Base-by-base conservation (phyloP, 1,284 basidiomycete genomes). In the Stygiomarasmius scandens region DNA sequence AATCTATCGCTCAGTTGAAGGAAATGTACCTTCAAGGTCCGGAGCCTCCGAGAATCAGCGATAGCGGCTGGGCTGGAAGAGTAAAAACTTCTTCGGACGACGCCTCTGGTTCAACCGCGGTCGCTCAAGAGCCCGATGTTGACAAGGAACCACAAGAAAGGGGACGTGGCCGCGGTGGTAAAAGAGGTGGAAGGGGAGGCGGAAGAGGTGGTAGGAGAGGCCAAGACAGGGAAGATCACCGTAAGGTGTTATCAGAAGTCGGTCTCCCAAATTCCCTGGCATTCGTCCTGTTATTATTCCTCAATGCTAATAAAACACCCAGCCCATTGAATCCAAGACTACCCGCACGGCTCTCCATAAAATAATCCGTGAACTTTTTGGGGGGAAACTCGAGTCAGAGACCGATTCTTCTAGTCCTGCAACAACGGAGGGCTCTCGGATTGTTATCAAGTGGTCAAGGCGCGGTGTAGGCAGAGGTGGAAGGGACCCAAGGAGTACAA, bases 321-420 rank as follows among this genome's bases (percentile, higher is more conserved):
- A 96, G 90, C 86, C 91, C 9, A 93, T 99, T 45, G 71, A 80
- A 23, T 89, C 87, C 22, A 98, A 98, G 73, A 82, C 85, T 25
- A 85, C 83, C 9, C 85, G 96, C 25, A 93, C 93, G 1, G 84
- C 83, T 4, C 82, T 97, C 56, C 96, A 99, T 71, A 83, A 92
- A 70, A 75, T 81, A 11, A 78, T 99, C 41, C 86, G 97, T 49
- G 86, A 90, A 59, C 72, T 93, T 3, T 97, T 98, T 68, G 77
- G 74, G 1, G 93, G 93, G 20, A 90, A 89, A 62, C 81, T 98
- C 43, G 90, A 95, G 47, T 94, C 88, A 20, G 90, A 94, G 70
- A 89, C 89, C 1, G 86, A 90, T 63, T 77, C 74, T 58, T 79
- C 75, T 41, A 65, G 74, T 23, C 69, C 79, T 46, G 67, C 72